Conservation (phyloP, 1,284 basidiomycete genomes). For the Coniferiporia weirii region DNA sequence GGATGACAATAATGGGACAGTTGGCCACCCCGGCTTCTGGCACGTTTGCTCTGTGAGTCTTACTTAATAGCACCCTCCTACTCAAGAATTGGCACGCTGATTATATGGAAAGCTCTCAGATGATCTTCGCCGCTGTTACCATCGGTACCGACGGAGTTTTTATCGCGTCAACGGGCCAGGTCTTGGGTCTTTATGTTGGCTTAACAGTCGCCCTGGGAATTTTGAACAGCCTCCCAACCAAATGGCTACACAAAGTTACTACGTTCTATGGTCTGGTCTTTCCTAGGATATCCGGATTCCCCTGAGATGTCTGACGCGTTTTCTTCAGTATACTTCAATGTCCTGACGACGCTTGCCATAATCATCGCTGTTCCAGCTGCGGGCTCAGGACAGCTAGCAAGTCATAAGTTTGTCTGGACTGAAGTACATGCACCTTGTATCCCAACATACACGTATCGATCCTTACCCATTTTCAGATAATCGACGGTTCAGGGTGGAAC, state of each 20-base stretch:
- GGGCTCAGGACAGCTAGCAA: conserved; percentile 15
- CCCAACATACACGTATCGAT: not conserved
- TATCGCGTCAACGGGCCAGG: conserved; percentile 20
- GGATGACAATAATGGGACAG: conserved; percentile 23
- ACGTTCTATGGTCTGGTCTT: conserved; percentile 17
- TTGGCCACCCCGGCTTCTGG: conserved; percentile 23
- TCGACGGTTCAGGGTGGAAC: conserved; percentile 22
- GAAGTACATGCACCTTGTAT: conserved; percentile 7
- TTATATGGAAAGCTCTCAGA: conserved; percentile 15
- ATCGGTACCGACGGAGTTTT: conserved; percentile 21
- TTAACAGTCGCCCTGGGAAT: conserved; percentile 20
- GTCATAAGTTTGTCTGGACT: conserved; percentile 20
- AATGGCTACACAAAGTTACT: conserved; percentile 17
- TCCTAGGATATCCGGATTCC: not conserved
- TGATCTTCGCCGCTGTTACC: conserved; percentile 23
- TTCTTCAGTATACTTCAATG: conserved; percentile 18
- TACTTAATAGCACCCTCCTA: not conserved
- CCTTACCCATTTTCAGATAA: conserved; percentile 9
- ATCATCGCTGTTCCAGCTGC: conserved; percentile 20
- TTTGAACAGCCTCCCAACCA: conserved; percentile 21
- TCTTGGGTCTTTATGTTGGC: conserved; percentile 21
- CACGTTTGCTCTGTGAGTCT: conserved; percentile 20
- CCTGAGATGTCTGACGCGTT: not conserved
- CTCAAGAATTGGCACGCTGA: not conserved
- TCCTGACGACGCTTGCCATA: conserved; percentile 20